phyloP scores from a whole-genome alignment of 768 basidiomycete species.

The Pleurotus djamor region DNA sequence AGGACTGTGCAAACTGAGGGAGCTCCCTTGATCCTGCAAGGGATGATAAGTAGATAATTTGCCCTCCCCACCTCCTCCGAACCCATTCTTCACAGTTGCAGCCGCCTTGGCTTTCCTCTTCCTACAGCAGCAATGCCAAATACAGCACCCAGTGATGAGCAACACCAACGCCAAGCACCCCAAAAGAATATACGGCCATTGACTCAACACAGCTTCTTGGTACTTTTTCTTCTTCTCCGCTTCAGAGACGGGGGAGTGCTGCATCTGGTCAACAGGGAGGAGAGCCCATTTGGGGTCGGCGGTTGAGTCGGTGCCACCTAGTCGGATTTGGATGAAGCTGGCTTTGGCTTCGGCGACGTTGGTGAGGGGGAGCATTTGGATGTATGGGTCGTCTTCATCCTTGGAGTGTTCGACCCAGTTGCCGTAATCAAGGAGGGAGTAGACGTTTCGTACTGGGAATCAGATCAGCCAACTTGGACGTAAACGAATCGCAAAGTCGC shows the following conservation, averaged over 20 bases:
- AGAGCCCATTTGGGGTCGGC: constrained; percentile 53
- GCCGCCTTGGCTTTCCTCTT: constrained; percentile 21
- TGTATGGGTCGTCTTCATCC: constrained; percentile 54
- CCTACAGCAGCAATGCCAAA: constrained; percentile 62
- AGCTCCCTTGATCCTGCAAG: constrained; percentile 8
- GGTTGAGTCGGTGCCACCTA: constrained; percentile 58
- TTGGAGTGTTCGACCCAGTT: constrained; percentile 55
- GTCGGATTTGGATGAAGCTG: constrained; percentile 67
- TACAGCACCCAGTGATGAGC: constrained; percentile 41
- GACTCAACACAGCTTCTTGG: constrained; percentile 62
- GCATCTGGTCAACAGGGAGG: constrained; percentile 55
- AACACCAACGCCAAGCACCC: constrained; percentile 55
- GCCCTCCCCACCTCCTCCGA: not conserved
- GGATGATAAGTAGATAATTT: constrained; percentile 3
- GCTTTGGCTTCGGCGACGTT: constrained; percentile 46
- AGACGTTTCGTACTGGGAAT: constrained; percentile 69
- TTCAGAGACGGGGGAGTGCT: constrained; percentile 60
- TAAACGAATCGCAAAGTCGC: constrained; percentile 17
- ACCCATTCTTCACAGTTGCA: not conserved
- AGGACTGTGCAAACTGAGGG: not conserved
- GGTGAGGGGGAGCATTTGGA: constrained; percentile 68
- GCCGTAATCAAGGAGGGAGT: constrained; percentile 72
- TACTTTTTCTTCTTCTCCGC: constrained; percentile 67
- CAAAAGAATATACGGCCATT: constrained; percentile 70
- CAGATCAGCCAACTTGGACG: not conserved